Evolutionary conservation across 257 asterid species (phyloP).

Genomic region (Solanum habrochaites): DNA sequence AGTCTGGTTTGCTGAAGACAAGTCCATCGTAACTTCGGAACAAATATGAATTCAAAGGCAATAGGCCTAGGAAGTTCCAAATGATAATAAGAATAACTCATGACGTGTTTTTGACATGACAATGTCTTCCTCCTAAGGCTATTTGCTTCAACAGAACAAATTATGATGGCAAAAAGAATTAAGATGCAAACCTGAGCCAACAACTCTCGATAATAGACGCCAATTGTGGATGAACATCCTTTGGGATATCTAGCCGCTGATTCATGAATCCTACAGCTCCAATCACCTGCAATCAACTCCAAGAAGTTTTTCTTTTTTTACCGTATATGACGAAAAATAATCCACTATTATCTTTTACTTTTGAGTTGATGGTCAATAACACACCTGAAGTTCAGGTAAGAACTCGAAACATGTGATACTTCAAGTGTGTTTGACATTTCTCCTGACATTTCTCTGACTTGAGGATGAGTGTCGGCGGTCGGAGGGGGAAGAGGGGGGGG

Average conservation of each 20-base stretch:
- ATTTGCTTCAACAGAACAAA: not conserved
- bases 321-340: not conserved
- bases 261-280: conserved; percentile 98
- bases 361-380: not conserved
- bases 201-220: conserved; percentile 79
- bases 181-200: conserved; percentile 58
- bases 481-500: not conserved
- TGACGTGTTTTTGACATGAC: not conserved
- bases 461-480: not conserved
- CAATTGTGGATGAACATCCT: conserved; percentile 65
- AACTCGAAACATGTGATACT: not conserved
- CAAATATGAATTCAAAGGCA: not conserved
- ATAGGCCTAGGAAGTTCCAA: not conserved
- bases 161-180: not conserved
- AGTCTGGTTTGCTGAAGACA: not conserved
- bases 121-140: not conserved
- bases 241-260: conserved; percentile 76
- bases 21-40: not conserved
- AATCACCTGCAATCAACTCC: conserved; percentile 49
- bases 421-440: not conserved
- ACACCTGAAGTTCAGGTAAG: not conserved
- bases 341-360: not conserved
- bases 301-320: not conserved
- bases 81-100: not conserved
- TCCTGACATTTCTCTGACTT: not conserved